phyloP scores from a whole-genome alignment of 2,329 filamentous ascomycete genomes.

The Trichophyton verrucosum region DNA sequence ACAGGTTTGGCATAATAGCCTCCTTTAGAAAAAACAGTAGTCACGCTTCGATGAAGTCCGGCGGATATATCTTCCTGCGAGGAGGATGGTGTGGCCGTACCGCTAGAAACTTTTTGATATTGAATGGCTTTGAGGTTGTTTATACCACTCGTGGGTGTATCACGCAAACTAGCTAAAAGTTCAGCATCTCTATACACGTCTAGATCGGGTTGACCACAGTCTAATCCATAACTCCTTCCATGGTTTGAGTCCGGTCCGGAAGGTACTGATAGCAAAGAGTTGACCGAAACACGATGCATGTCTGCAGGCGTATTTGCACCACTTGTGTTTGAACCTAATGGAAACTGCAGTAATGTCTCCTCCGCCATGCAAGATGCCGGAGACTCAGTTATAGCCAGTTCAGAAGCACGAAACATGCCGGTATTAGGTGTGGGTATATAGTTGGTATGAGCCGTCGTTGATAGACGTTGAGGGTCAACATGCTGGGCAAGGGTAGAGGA shows the following conservation, averaged over 20 bases:
- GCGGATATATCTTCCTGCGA: neutral
- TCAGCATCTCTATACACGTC: slow-evolving; percentile 63
- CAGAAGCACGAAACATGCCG: neutral
- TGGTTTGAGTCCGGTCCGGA: slow-evolving; percentile 9
- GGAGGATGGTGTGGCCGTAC: neutral
- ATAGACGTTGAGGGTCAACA: neutral
- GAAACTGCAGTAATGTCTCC: neutral
- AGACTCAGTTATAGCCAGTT: neutral
- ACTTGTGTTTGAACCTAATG: neutral
- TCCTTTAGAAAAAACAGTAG: slow-evolving; percentile 42
- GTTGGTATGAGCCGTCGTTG: neutral
- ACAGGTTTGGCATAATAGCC: slow-evolving; percentile 62
- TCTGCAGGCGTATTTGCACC: slow-evolving; percentile 23
- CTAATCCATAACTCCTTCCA: slow-evolving; percentile 51
- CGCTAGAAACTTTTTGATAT: neutral
- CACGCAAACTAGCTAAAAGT: slow-evolving; percentile 43
- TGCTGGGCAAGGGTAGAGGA: neutral
- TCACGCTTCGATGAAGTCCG: slow-evolving; percentile 27
- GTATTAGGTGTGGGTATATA: neutral
- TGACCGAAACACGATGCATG: slow-evolving; percentile 49
- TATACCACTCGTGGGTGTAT: neutral
- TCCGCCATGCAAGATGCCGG: slow-evolving; percentile 2
- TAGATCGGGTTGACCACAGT: slow-evolving; percentile 55
- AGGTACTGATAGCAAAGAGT: slow-evolving; percentile 45
- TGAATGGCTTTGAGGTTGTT: too few species aligned